Evolutionary conservation across 2,329 filamentous ascomycete genomes (phyloP), one percentile per base, ranked within the genome.

Genomic region (Cucurbitaria berberidis): DNA sequence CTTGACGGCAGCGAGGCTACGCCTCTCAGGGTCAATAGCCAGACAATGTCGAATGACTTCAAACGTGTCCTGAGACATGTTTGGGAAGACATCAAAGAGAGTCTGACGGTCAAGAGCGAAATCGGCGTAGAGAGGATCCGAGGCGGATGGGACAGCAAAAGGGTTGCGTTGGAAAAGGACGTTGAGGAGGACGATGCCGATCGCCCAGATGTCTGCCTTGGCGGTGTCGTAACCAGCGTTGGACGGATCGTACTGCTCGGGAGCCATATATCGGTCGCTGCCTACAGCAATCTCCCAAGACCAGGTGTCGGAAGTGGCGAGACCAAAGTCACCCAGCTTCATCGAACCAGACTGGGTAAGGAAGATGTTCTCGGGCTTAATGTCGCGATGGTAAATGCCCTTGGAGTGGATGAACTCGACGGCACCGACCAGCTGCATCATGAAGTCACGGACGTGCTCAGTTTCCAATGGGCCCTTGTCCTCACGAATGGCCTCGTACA

Each of bases 361-460:
- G 76, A 99, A 98, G 76, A 99, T 96, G 81, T 99, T 99, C 83
- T 99, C 95, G 0, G 95, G 95, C 81, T 99, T 99, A 85, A 99
- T 97, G 76, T 99, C 95, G 57, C 95, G 90, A 74, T 99, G 95
- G 75, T 92, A 97, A 72, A 98, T 86, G 61, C 91, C 93, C 75
- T 93, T 93, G 59, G 85, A 84, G 76, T 99, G 95, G 78, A 96
- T 91, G 77, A 91, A 93, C 58, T 90, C 87, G 44, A 99, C 89
- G 45, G 93, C 91, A 72, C 90, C 88, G 47, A 99, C 85, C 29
- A 99, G 86, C 78, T 99, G 87, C 54, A 97, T 81, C 95, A 99
- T 98, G 81, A 98, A 97, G 62, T 91, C 90, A 62, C 95, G 91
- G 55, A 99, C 95, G 75, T 99, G 93, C 73, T 97, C 92, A 2